phyloP scores from a whole-genome alignment of 163 green algal genomes.

The Chlamydomonas reinhardtii region DNA sequence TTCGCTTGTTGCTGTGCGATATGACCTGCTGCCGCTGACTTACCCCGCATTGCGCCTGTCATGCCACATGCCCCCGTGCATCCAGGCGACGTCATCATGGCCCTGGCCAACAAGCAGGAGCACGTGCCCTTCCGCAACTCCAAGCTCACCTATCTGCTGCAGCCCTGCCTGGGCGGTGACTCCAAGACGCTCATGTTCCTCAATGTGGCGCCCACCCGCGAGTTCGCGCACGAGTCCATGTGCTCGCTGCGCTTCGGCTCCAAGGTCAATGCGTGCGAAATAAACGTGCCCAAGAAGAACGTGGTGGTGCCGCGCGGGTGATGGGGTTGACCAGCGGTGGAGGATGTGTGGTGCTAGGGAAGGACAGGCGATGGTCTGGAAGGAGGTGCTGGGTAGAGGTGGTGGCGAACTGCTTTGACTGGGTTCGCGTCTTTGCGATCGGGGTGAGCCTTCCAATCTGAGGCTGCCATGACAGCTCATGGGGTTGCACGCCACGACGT shows the following conservation, averaged over 20 bases:
- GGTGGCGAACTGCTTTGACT: too few species aligned
- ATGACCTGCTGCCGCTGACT: not conserved
- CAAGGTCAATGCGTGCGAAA: slow-evolving; percentile 94
- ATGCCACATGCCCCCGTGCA: not conserved
- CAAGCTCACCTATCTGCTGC: slow-evolving; percentile 86
- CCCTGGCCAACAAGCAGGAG: slow-evolving; percentile 84
- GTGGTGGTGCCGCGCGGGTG: slow-evolving; percentile 34
- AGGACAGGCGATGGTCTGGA: not conserved
- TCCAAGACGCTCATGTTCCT: slow-evolving; percentile 94
- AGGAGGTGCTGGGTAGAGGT: too few species aligned
- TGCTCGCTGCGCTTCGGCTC: slow-evolving; percentile 96
- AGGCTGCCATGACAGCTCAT: too few species aligned
- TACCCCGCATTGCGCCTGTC: not conserved
- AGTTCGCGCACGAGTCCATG: slow-evolving; percentile 86
- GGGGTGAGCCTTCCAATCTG: too few species aligned
- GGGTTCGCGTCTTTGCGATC: too few species aligned
- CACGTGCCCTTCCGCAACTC: slow-evolving; percentile 98
- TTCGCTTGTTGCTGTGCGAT: too few species aligned
- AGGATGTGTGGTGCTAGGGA: too few species aligned
- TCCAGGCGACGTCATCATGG: slow-evolving; percentile 90
- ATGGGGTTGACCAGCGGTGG: not conserved
- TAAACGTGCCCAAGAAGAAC: slow-evolving; percentile 60
- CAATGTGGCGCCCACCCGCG: slow-evolving; percentile 87
- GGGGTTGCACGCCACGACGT: too few species aligned
- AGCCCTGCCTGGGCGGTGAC: slow-evolving; percentile 80